Conservation (phyloP, 2,329 filamentous ascomycete genomes). For the Metarhizium sp. region DNA sequence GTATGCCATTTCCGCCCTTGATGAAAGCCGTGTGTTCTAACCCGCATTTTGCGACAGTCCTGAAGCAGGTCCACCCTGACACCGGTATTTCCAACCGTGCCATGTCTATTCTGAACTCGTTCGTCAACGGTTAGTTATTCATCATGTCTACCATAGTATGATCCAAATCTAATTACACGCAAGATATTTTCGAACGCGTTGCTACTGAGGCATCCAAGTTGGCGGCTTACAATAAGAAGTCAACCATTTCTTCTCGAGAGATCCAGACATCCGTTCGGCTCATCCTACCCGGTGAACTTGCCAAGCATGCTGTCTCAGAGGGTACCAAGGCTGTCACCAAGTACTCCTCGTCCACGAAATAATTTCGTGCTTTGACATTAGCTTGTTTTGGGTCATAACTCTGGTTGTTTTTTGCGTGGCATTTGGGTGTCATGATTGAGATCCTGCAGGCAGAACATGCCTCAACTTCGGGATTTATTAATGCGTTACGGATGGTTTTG, state of each 20-base stretch:
- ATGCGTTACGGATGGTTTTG: constrained; percentile 67
- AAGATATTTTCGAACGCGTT: constrained; percentile 98
- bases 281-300: constrained; percentile 95
- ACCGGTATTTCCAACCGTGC: constrained; percentile 99
- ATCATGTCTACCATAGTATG: too few relatives aligned
- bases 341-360: constrained; percentile 99
- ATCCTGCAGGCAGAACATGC: constrained; percentile 29
- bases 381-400: constrained; percentile 48
- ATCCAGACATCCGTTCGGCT: constrained; percentile 98
- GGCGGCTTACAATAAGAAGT: constrained; percentile 99
- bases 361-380: constrained; percentile 46
- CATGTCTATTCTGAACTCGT: constrained; percentile 99
- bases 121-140: constrained; percentile 77
- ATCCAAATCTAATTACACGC: neutral
- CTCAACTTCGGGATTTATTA: constrained; percentile 46
- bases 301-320: constrained; percentile 99
- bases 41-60: constrained; percentile 48
- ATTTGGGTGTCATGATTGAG: constrained; percentile 50
- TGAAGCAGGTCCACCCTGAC: constrained; percentile 99
- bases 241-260: constrained; percentile 97
- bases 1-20: constrained; percentile 35
- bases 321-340: constrained; percentile 99
- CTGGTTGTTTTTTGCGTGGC: constrained; percentile 39
- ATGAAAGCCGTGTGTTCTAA: neutral
- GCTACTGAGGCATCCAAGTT: constrained; percentile 98